Base-by-base conservation (phyloP, 148 eudicot species). In the Vaccinium corymbosum region DNA sequence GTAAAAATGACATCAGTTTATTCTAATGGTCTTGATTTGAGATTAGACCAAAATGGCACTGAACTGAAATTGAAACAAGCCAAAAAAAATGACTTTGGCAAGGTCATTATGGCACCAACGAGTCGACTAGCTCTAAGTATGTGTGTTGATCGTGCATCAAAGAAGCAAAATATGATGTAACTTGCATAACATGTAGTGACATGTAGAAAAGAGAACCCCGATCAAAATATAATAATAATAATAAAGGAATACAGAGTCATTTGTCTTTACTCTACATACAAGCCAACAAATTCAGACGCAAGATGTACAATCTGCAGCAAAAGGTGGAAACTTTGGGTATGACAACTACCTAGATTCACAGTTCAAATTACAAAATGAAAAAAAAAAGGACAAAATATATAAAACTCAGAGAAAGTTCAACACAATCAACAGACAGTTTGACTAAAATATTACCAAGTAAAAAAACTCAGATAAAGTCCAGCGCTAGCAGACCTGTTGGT, bases 401-500 rank as follows among this genome's bases (percentile, higher is more conserved):
- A 57, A 16, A 57, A 20, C 62, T 57, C n/a, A 17, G 62, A 57
- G 62, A 17, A 57, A 0, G 9, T 57, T 57, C n/a, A 57, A 17
- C 52, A 57, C n/a, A 57, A 7, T 57, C n/a, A 57, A 17, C 52
- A 57, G 62, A 57, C 62, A 57, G 62, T 57, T 57, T 20, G 17
- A 19, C 62, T 17, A 57, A 57, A 57, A 17, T 6, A 57, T 20
- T 16, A n/a, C 27, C 9, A 4, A 11, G 71, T 22, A 32, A 62
- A 50, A 38, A 2, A 50, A 38, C 27, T n/a, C 55, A 49, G 22
- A 52, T 12, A 19, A 35, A 79, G 42, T 10, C 13, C 25, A 79
- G 19, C 29, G 29, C 27, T 25, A 70, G 32, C 74, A 78, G n/a
- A 88, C 92, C 92, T 90, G 92, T 68, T 82, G 89, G 84, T 82